These are phyloP conservation scores for Raddia distichophylla DNA, from an alignment of 176 grass and related monocot species.

Conservation along the genomic window DNA sequence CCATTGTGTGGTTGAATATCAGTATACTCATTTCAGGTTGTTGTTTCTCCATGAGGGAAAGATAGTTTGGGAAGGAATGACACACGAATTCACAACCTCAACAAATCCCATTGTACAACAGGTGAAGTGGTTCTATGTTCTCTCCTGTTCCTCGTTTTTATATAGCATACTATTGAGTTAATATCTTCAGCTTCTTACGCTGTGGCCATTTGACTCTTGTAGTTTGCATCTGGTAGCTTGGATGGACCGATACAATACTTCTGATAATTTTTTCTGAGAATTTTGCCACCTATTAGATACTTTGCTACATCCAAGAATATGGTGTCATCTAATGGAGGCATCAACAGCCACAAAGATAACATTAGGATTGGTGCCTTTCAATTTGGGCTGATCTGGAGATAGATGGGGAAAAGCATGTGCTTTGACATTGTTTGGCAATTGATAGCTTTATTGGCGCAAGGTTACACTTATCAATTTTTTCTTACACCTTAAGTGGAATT, in stretches of 20 bases:
- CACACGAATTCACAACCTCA: slow-evolving; percentile 75
- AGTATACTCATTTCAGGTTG: slow-evolving; percentile 58
- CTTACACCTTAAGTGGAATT: slow-evolving; percentile 12
- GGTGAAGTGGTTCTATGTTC: slow-evolving; percentile 38
- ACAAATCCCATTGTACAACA: slow-evolving; percentile 88
- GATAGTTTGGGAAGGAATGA: slow-evolving; percentile 98
- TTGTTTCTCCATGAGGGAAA: slow-evolving; percentile 89
- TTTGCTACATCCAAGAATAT: background rate
- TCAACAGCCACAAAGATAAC: slow-evolving; percentile 11
- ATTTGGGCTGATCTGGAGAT: background rate
- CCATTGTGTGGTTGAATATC: background rate
- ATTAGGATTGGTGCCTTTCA: background rate
- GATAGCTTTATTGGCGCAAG: slow-evolving; percentile 1
- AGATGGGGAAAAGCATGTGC: background rate
- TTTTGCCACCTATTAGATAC: background rate
- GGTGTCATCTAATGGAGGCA: slow-evolving; percentile 21
- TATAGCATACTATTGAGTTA: background rate
- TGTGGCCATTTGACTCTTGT: slow-evolving; percentile 36
- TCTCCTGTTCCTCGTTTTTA: background rate
- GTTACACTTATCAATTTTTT: background rate
- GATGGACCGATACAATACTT: slow-evolving; percentile 85
- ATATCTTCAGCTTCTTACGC: background rate
- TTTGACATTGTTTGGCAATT: background rate
- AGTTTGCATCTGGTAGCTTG: slow-evolving; percentile 98
- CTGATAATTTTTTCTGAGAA: slow-evolving; percentile 18